Percentiles rank a stretch among this genome's conserved stretches.
These are phyloP conservation scores for Zizania palustris DNA, from an alignment of 202 grass and related monocot species.

Conservation along the genomic window DNA sequence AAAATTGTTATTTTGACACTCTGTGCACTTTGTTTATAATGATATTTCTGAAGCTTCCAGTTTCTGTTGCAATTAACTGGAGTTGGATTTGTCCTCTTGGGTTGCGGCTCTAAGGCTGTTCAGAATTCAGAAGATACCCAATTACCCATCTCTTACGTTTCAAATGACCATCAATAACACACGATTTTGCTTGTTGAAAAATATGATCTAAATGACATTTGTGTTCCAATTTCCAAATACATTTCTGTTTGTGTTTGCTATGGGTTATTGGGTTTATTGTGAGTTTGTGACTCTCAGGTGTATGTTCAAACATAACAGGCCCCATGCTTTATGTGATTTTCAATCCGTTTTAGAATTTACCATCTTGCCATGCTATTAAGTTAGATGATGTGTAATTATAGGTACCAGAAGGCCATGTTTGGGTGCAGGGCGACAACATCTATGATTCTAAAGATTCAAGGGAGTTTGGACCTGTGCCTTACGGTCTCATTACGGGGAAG, in stretches of 20 bases:
- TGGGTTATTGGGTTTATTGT: not conserved
- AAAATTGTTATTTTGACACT: no score
- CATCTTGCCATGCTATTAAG: slow-evolving; percentile 6
- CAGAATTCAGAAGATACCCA: not conserved
- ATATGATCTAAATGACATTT: not conserved
- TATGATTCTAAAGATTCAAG: slow-evolving; percentile 77
- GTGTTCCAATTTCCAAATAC: not conserved
- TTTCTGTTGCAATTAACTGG: not conserved
- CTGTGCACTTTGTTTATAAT: no score
- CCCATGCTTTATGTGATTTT: not conserved
- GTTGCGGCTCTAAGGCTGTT: not conserved
- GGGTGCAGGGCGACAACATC: slow-evolving; percentile 88
- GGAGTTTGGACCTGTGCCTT: slow-evolving; percentile 72
- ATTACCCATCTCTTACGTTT: slow-evolving; percentile 2
- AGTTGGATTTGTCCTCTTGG: not conserved
- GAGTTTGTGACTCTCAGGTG: not conserved
- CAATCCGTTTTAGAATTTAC: not conserved
- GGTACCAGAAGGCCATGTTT: slow-evolving; percentile 73
- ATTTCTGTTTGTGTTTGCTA: not conserved
- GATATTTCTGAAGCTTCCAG: no score
- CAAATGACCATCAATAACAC: not conserved
- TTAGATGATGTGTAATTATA: slow-evolving; percentile 26
- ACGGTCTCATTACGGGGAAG: slow-evolving; percentile 71
- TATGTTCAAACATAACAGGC: not conserved
- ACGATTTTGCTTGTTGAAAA: not conserved